Evolutionary conservation across 2,329 filamentous ascomycete species (phyloP).

Genomic region (Calonectria ilicicola): DNA sequence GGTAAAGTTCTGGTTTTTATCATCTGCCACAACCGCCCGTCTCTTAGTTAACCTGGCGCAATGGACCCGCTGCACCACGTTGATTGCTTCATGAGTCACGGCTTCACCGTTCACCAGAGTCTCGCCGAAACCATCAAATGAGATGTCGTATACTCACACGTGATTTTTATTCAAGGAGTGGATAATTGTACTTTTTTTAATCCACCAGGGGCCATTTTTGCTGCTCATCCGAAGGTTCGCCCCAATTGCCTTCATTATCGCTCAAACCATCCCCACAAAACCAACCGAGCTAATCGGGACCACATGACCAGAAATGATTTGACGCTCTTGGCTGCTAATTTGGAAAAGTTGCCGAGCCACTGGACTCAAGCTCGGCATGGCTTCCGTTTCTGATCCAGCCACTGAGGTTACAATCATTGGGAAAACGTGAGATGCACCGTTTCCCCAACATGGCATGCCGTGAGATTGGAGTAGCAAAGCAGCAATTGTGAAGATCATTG

Average conservation of each 20-base stretch:
- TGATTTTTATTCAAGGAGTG: not conserved
- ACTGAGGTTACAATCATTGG: not conserved
- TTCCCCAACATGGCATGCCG: not conserved
- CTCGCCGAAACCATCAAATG: not conserved
- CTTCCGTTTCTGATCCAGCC: not conserved
- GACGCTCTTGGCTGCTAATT: not conserved
- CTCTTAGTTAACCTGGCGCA: not conserved
- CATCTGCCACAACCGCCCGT: not conserved
- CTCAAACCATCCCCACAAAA: not conserved
- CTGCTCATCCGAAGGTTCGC: not conserved
- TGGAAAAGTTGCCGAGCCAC: conserved; percentile 1
- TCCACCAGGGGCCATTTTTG: not conserved
- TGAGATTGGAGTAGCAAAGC: not conserved
- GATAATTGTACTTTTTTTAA: not conserved
- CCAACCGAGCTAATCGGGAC: not conserved
- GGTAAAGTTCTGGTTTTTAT: not conserved
- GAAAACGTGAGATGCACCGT: not conserved
- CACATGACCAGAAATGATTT: not conserved
- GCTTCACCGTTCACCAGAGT: not conserved
- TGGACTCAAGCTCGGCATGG: not conserved
- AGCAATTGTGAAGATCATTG: not conserved
- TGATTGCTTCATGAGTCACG: conserved; percentile 1
- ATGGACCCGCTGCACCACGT: not conserved
- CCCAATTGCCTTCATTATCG: not conserved
- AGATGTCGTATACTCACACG: not conserved